Evolutionary conservation across 176 grass and related monocot genomes (phyloP).

Genomic region (Musa itinerans): DNA sequence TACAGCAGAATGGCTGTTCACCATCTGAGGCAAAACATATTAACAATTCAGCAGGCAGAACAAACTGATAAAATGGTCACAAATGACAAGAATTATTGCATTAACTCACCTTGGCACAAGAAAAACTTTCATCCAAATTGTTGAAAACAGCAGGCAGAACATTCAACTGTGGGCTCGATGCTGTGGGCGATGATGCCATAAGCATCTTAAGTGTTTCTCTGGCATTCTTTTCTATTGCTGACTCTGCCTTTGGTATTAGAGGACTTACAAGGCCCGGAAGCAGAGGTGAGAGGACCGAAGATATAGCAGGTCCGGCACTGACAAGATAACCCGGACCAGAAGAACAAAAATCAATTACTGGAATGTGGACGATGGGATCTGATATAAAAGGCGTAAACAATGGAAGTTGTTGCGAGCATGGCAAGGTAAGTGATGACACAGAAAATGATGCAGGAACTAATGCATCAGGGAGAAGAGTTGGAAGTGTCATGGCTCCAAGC

Average conservation of each 20-base stretch:
- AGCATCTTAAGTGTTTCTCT: constrained; percentile 88
- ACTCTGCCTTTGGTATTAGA: constrained; percentile 58
- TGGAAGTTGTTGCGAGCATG: constrained; percentile 52
- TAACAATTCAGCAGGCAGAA: constrained; percentile 21
- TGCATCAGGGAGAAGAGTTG: constrained; percentile 51
- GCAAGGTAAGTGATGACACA: constrained; percentile 49
- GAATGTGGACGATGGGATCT: constrained; percentile 92
- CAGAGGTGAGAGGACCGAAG: constrained; percentile 44
- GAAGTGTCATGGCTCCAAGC: constrained; percentile 38
- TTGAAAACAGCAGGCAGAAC: constrained; percentile 35
- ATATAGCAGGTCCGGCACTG: constrained; percentile 69
- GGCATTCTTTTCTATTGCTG: constrained; percentile 63
- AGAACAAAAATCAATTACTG: constrained; percentile 79
- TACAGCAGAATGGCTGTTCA: constrained; percentile 22
- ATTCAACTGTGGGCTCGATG: constrained; percentile 37
- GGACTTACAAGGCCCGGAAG: constrained; percentile 51
- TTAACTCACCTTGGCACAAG: constrained; percentile 31
- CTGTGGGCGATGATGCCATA: constrained; percentile 47
- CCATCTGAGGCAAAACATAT: constrained; percentile 21
- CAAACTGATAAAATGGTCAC: not conserved
- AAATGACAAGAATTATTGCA: not conserved
- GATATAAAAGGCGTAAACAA: constrained; percentile 82
- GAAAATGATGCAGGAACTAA: constrained; percentile 49
- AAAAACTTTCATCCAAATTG: constrained; percentile 31
- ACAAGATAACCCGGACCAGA: constrained; percentile 79